A percentile compares a stretch with the other conserved stretches of the same genome.
Evolutionary conservation across 148 eudicot genomes (phyloP).

Genomic region (Vaccinium corymbosum): DNA sequence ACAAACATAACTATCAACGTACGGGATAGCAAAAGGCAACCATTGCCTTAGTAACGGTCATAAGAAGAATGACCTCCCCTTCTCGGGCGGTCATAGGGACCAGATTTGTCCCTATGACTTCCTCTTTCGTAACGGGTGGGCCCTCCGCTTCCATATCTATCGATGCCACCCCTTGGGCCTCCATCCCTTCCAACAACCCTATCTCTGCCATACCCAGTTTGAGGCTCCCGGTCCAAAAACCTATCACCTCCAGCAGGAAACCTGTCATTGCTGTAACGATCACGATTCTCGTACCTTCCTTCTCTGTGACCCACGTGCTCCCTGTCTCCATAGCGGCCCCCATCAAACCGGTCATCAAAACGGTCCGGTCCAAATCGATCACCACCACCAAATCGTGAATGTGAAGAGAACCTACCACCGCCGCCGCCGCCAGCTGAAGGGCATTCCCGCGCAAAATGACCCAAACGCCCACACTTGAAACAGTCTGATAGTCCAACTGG

Average conservation of each 20-base stretch:
- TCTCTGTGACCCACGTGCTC: slow-evolving; percentile 39
- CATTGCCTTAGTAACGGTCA: not conserved
- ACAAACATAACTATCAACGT: not conserved
- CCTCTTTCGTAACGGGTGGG: slow-evolving; percentile 17
- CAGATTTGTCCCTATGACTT: slow-evolving; percentile 21
- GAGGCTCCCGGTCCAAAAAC: slow-evolving; percentile 24
- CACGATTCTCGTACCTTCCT: slow-evolving; percentile 31
- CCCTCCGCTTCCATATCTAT: slow-evolving; percentile 20
- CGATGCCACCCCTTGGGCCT: slow-evolving; percentile 19
- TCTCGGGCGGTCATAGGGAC: slow-evolving; percentile 29
- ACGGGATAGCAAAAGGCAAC: not conserved
- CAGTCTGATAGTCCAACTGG: slow-evolving; percentile 35
- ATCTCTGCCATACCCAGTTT: slow-evolving; percentile 25
- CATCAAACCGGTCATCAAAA: slow-evolving; percentile 34
- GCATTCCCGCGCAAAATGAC: slow-evolving; percentile 55
- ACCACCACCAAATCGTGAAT: slow-evolving; percentile 29
- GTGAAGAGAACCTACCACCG: slow-evolving; percentile 26
- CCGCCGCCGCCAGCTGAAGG: slow-evolving; percentile 34
- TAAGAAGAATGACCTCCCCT: slow-evolving; percentile 14
- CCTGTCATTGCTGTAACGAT: slow-evolving; percentile 38
- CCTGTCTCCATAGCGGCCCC: slow-evolving; percentile 38
- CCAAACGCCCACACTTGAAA: slow-evolving; percentile 53
- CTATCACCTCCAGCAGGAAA: slow-evolving; percentile 31
- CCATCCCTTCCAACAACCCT: slow-evolving; percentile 20
- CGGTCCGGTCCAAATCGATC: slow-evolving; percentile 32